Evolutionary conservation across 2,329 filamentous ascomycete genomes (phyloP), one percentile per base, ranked within the genome.

Genomic region (Aspergillus sergii): DNA sequence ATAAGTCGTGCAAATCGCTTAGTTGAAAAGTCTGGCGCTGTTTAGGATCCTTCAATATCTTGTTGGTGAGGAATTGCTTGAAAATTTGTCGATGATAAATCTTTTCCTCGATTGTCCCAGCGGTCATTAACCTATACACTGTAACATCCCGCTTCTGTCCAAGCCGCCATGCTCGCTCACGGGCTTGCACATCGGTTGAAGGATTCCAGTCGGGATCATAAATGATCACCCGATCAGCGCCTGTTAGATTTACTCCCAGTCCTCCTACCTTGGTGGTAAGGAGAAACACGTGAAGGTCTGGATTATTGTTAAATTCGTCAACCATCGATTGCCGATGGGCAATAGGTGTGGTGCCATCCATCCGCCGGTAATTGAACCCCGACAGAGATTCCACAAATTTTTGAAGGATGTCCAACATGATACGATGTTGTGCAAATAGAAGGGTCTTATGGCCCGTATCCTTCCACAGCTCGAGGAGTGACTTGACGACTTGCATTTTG

Each of bases 161-260:
- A 2, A 99, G 82, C 62, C 95, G 89, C 95, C 95, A 99, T 7
- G 96, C 95, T 72, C 95, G 88, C 78, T 99, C 95, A 55, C 95
- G 89, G 19, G 95, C 95, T 79, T 99, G 95, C 30, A 97, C 84
- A 73, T 99, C 95, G 0, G 94, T 98, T 0, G 94, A 97, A 2
- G 94, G 95, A 72, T 98, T 98, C 95, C 95, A 99, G 75, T 99
- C 95, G 0, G 95, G 96, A 72, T 99, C 96, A 73, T 95, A 99
- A 60, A 99, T 98, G 73, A 99, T 97, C 67, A 99, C 94, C 39
- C 95, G 89, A 74, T 97, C 92, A 6, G 95, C 95, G 9, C 95
- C 95, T 0, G 95, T 99, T 26, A 99, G 82, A 69, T 99, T 99
- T 54, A 97, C 91, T 7, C 95, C 95, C 16, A 99, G 82, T 0